Conservation (phyloP, 2,329 filamentous ascomycete genomes). For the Gnomoniopsis sp. region DNA sequence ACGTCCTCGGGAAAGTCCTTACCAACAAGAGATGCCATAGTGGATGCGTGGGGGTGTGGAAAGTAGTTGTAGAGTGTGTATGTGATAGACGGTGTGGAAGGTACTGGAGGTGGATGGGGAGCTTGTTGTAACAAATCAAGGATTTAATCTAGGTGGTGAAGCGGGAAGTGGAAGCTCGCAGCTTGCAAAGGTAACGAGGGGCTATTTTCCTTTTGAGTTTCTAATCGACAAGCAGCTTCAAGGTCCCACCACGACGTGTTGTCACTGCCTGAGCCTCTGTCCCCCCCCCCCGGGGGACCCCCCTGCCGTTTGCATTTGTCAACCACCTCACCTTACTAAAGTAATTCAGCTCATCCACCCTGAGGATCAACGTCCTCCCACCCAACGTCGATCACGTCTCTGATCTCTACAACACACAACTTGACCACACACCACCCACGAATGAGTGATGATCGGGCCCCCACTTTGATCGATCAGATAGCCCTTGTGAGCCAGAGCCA, state of each 20-base stretch:
- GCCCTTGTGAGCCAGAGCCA: too few relatives aligned
- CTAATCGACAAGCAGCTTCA: neutral
- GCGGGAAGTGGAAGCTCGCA: neutral
- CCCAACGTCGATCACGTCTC: too few relatives aligned
- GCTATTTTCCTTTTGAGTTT: slow-evolving; percentile 8
- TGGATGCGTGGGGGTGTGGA: slow-evolving; percentile 13
- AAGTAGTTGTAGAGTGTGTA: neutral
- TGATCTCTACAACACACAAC: too few relatives aligned
- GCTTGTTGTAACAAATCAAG: too few relatives aligned
- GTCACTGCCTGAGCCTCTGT: neutral
- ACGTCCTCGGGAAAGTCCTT: slow-evolving; percentile 80
- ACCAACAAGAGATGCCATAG: slow-evolving; percentile 47
- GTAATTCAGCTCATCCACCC: neutral
- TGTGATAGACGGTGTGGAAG: slow-evolving; percentile 18
- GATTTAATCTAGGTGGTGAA: too few relatives aligned
- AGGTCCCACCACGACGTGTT: slow-evolving; percentile 13
- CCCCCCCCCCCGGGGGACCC: too few relatives aligned
- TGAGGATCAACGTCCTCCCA: too few relatives aligned
- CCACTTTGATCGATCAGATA: too few relatives aligned
- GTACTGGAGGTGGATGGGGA: neutral
- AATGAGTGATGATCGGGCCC: too few relatives aligned
- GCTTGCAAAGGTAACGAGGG: neutral
- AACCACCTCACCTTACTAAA: neutral
- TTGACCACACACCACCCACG: too few relatives aligned
- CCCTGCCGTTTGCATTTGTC: slow-evolving; percentile 8